Evolutionary conservation across 2,329 filamentous ascomycete species (phyloP).

Genomic region (Beauveria sp.): DNA sequence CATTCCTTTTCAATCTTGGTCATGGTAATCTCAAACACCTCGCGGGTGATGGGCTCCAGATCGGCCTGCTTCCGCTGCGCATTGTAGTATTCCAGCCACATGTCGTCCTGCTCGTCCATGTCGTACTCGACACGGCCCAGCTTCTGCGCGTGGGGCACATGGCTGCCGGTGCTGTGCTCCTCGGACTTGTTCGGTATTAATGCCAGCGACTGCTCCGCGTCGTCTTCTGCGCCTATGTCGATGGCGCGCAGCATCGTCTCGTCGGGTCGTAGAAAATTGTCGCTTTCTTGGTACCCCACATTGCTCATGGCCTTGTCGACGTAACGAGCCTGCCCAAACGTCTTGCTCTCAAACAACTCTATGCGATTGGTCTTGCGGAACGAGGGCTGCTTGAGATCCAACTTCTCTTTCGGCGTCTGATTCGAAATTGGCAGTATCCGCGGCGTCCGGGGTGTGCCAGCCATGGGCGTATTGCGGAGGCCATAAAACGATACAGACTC

Average conservation of each 20-base stretch:
- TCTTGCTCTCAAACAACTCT: constrained; percentile 73
- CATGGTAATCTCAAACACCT: constrained; percentile 95
- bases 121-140: constrained; percentile 93
- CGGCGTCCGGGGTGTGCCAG: constrained; percentile 44
- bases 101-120: constrained; percentile 98
- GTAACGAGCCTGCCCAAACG: constrained; percentile 77
- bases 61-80: constrained; percentile 63
- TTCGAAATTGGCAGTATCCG: constrained; percentile 70
- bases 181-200: constrained; percentile 18
- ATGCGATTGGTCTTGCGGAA: constrained; percentile 76
- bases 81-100: constrained; percentile 87
- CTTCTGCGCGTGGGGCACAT: constrained; percentile 22
- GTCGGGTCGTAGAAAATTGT: constrained; percentile 75
- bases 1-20: constrained; percentile 99
- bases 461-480: constrained; percentile 36
- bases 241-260: constrained; percentile 59
- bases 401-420: constrained; percentile 70
- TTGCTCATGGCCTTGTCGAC: constrained; percentile 95
- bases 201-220: constrained; percentile 37
- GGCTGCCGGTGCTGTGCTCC: constrained; percentile 16
- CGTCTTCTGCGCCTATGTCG: constrained; percentile 53
- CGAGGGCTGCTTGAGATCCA: constrained; percentile 69
- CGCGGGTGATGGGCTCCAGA: constrained; percentile 78
- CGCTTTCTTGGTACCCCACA: constrained; percentile 91
- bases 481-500: constrained; percentile 48